These are phyloP conservation scores for Backusella mclennaniae DNA, from an alignment of 192 early-diverging fungal species.

Conservation along the genomic window DNA sequence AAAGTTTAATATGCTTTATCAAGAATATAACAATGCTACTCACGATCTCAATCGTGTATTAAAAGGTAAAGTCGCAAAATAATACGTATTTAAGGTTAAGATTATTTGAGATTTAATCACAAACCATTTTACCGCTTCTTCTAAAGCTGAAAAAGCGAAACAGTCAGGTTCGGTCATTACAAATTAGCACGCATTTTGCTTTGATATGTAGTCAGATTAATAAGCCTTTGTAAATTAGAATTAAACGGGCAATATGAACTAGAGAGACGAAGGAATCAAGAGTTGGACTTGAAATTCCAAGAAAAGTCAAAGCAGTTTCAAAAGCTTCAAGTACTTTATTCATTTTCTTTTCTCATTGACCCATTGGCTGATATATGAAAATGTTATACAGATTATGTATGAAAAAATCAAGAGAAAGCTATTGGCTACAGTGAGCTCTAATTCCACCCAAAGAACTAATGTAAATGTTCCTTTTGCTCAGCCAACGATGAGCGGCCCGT, in stretches of 20 bases:
- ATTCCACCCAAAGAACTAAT: background rate
- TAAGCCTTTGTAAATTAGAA: background rate
- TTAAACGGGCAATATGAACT: constrained; percentile 28
- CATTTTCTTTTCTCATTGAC: background rate
- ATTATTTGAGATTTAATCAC: background rate
- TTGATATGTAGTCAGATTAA: background rate
- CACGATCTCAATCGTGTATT: constrained; percentile 25
- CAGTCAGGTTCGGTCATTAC: background rate
- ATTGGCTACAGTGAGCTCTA: background rate
- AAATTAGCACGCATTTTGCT: background rate
- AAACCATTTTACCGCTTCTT: background rate
- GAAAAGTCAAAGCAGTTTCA: constrained; percentile 53
- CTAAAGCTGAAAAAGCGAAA: constrained; percentile 26
- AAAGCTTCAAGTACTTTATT: constrained; percentile 39
- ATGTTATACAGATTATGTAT: constrained; percentile 29
- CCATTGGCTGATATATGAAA: background rate
- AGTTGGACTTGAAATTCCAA: constrained; percentile 41
- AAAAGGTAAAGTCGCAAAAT: background rate
- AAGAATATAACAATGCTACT: constrained; percentile 31
- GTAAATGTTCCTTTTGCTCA: background rate
- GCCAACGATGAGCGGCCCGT: background rate
- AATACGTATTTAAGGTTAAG: background rate
- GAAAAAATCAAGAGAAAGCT: constrained; percentile 38
- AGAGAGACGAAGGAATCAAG: constrained; percentile 35
- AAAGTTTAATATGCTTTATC: constrained; percentile 33